Evolutionary conservation across 192 early-diverging fungal genomes (phyloP), one percentile per base, ranked within the genome.

Genomic region (Physocladia obscura): DNA sequence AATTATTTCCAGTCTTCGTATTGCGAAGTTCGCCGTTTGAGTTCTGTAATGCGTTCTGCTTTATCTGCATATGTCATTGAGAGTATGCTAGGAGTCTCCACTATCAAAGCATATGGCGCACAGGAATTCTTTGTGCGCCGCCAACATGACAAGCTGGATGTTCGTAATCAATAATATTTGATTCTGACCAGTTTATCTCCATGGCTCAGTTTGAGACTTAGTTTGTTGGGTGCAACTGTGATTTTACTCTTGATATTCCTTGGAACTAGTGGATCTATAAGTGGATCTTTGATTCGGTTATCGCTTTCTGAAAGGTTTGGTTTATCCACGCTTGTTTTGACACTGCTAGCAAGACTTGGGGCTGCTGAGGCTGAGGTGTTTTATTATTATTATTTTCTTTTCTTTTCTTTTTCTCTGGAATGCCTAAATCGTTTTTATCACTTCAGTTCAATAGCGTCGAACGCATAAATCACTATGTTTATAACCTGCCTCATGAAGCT

Each of bases 51-150:
- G 15, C 39, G 51, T 27, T 78, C 75, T 0, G 69, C 69, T 26
- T 32, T 76, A 0, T 65, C 80, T 82, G 57, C 82, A 75, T 68
- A 78, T 81, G 36, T 90, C 79, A 52, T 52, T 8, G 90, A 90
- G 44, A 80, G 88, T 0, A 60, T 91, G 30, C 81, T 84, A 13
- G 91, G 90, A 2, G 68, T 87, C 32, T 75, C 81, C 0, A 87
- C 84, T 56, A 87, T 93, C 39, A 86, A 90, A 44, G 82, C 92
- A 0, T 92, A 86, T 58, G 74, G 74, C 34, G 87, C 82, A 15
- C 38, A 64, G 34, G 36, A n/a, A 1, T 26, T 35, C 30, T 73
- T 58, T 38, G 65, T 61, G 15, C 35, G 8, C 3, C 55, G 34
- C 22, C 44, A 61, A 38, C 37, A 48, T 32, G 36, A 13, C 5